Conservation (phyloP, 2,329 filamentous ascomycete genomes). For the Ramularia endophylla region DNA sequence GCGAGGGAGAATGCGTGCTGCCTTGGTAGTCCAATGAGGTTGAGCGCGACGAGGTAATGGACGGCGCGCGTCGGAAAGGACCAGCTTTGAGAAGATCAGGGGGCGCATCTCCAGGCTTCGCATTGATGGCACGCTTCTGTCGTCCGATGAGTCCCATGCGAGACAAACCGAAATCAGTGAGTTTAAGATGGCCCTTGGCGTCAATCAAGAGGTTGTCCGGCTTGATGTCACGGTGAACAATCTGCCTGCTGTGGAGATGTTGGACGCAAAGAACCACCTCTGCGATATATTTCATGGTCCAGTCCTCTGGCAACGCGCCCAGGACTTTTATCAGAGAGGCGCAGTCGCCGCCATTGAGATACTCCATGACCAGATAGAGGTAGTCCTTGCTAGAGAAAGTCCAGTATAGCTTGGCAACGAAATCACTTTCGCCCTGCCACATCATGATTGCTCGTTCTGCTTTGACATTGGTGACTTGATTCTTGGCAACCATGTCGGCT, state of each 20-base stretch:
- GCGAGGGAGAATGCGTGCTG: slow-evolving; percentile 65
- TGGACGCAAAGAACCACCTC: slow-evolving; percentile 97
- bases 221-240: slow-evolving; percentile 95
- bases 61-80: slow-evolving; percentile 79
- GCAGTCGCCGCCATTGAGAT: slow-evolving; percentile 94
- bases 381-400: slow-evolving; percentile 99
- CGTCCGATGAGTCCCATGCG: slow-evolving; percentile 95
- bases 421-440: slow-evolving; percentile 99
- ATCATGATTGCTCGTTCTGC: slow-evolving; percentile 99
- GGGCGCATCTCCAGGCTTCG: slow-evolving; percentile 69
- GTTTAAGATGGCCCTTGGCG: slow-evolving; percentile 89
- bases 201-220: slow-evolving; percentile 97
- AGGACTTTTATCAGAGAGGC: slow-evolving; percentile 94
- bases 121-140: slow-evolving; percentile 86
- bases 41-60: slow-evolving; percentile 83
- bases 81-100: slow-evolving; percentile 91
- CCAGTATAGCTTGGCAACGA: slow-evolving; percentile 99
- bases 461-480: slow-evolving; percentile 98
- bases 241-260: slow-evolving; percentile 86
- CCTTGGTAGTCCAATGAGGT: slow-evolving; percentile 87
- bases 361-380: slow-evolving; percentile 98
- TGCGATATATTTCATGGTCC: slow-evolving; percentile 95
- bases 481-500: slow-evolving; percentile 99
- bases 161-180: slow-evolving; percentile 96
- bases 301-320: slow-evolving; percentile 87